Percentiles rank a stretch among this genome's conserved stretches.
phyloP scores from a whole-genome alignment of 352 stramenopile genomes.

The Phytophthora gonapodyides region DNA sequence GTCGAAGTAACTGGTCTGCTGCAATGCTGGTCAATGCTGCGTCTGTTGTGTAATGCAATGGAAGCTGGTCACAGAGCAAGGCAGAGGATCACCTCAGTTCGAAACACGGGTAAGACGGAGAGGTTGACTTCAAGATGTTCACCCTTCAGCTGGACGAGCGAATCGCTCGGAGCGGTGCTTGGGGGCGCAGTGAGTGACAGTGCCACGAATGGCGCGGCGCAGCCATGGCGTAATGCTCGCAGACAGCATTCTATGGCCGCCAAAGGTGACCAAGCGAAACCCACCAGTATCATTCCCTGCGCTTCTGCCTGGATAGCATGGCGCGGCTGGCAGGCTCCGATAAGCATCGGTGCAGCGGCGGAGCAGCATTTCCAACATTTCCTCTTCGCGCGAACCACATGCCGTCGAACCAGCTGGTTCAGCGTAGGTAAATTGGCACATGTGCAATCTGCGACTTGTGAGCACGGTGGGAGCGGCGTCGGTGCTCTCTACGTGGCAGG shows the following conservation, averaged over 20 bases:
- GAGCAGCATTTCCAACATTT: not conserved
- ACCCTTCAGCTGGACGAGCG: constrained; percentile 23
- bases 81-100: no score
- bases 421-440: constrained; percentile 9
- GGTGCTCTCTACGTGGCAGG: constrained; percentile 11
- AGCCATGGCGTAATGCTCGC: constrained; percentile 18
- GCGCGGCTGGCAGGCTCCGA: constrained; percentile 8
- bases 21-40: no score
- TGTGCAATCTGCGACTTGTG: constrained; percentile 34
- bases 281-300: constrained; percentile 22
- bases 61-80: no score
- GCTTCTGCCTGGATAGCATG: constrained; percentile 8
- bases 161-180: constrained; percentile 6
- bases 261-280: constrained; percentile 5
- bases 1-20: no score
- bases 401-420: constrained; percentile 17
- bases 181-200: constrained; percentile 2
- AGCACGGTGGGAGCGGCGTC: constrained; percentile 18
- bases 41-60: no score
- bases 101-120: no score
- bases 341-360: constrained; percentile 14
- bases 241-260: constrained; percentile 9
- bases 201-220: constrained; percentile 4
- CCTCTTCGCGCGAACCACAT: constrained; percentile 24
- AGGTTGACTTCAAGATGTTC: not conserved